A percentile compares a stretch with the other conserved stretches of the same genome.
phyloP scores from a whole-genome alignment of 768 basidiomycete genomes.

The Podaxis pistillaris region DNA sequence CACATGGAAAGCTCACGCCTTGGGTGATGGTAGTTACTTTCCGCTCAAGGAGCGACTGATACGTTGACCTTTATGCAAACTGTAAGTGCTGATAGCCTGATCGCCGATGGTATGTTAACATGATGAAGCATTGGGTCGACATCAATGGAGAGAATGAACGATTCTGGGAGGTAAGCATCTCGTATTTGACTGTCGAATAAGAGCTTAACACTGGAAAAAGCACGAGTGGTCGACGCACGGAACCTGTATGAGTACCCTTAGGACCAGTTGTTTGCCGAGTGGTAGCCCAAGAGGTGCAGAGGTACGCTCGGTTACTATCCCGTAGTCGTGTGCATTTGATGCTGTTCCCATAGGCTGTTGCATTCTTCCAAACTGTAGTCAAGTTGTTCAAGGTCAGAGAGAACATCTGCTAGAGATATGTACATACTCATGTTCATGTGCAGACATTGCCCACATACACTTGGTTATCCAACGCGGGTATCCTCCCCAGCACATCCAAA shows the following conservation, averaged over 20 bases:
- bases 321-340: neutral
- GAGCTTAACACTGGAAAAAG: conserved; percentile 24
- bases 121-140: conserved; percentile 57
- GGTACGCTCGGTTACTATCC: conserved; percentile 27
- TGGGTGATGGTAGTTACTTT: conserved; percentile 46
- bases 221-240: conserved; percentile 76
- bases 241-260: conserved; percentile 60
- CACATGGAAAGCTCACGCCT: neutral
- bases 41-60: conserved; percentile 52
- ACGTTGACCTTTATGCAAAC: conserved; percentile 59
- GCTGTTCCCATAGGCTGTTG: conserved; percentile 50
- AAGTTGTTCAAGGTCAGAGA: conserved; percentile 48
- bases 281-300: conserved; percentile 63
- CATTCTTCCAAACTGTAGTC: conserved; percentile 61
- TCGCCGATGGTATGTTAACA: neutral
- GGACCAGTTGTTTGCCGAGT: conserved; percentile 54
- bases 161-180: conserved; percentile 62
- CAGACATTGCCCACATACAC: conserved; percentile 70
- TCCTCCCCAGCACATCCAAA: conserved; percentile 57
- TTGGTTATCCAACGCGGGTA: conserved; percentile 70
- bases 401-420: conserved; percentile 29
- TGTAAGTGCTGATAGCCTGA: conserved; percentile 21
- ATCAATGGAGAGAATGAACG: conserved; percentile 55
- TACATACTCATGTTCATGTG: conserved; percentile 16
- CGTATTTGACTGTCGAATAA: neutral